phyloP scores from a whole-genome alignment of 202 grass and related monocot genomes.

The Zizania palustris region DNA sequence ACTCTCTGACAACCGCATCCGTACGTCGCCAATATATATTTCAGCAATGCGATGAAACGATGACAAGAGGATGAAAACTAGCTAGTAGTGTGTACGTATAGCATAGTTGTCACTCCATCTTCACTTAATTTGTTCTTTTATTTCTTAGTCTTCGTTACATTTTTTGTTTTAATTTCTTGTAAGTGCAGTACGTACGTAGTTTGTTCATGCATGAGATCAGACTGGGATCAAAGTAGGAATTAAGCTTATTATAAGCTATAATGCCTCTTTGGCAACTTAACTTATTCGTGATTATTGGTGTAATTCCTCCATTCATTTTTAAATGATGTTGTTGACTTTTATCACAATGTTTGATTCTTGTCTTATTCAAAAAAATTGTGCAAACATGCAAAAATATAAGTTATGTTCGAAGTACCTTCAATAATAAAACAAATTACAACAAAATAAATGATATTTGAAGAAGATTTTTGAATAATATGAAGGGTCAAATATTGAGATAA shows the following conservation, averaged over 20 bases:
- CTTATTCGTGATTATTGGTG: conserved; percentile 20
- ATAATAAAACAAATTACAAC: no score
- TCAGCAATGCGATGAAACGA: conserved; percentile 20
- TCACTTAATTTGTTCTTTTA: not conserved
- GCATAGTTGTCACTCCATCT: not conserved
- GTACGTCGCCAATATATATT: not conserved
- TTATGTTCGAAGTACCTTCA: no score
- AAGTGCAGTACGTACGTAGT: not conserved
- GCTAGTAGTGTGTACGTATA: not conserved
- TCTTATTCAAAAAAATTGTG: no score
- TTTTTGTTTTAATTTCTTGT: not conserved
- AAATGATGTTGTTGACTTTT: no score
- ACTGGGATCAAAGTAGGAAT: not conserved
- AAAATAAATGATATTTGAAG: no score
- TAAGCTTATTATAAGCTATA: conserved; percentile 26
- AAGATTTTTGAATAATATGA: no score
- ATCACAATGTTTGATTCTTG: no score
- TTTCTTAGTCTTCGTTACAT: not conserved
- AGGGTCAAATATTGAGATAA: no score
- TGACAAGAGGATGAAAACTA: not conserved
- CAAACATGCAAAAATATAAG: no score
- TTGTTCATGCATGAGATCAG: not conserved
- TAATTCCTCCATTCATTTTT: no score
- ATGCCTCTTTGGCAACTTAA: conserved; percentile 5
- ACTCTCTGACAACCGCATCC: not conserved